Base-by-base conservation (phyloP, 2,329 filamentous ascomycete species). In the Cladorrhinum sp. region DNA sequence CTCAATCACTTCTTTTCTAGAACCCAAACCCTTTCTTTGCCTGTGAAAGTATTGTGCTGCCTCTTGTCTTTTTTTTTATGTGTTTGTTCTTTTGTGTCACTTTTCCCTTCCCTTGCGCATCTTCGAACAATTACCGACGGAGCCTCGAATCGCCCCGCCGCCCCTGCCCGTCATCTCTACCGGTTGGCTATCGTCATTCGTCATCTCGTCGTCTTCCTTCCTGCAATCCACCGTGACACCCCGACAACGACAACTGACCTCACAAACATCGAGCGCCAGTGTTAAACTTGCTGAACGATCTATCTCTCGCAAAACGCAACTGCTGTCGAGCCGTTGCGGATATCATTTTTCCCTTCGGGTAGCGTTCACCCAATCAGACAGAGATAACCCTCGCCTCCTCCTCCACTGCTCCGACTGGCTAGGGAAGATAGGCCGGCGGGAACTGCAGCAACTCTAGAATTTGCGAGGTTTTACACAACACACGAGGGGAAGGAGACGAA, bases 161-260 rank as follows among this genome's bases (percentile, higher is more conserved):
- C 52, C 53, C 32, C 53, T 32, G 24, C 38, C 38, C 20, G 18
- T 55, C 38, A 45, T 55, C 53, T 32, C 24, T 27, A 23, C 53
- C 53, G 52, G 27, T 32, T 49, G 52, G 50, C 55, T 45, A 55
- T 56, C 55, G 52, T 61, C 60, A 59, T 60, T 60, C 56, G 58
- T 60, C 41, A 56, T 55, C 58, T 61, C 55, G 50, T 45, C 59
- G 36, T 48, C 54, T 22, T 49, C 45, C 49, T 52, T 49, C 57
- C 58, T 53, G 61, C 27, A 54, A 54, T 58, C 57, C 56, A 61
- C 32, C 63, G 58, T 60, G 53, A 60, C 61, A 60, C 58, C 23
- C 61, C 56, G 16, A 53, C 51, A 32, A 32, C 27, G 27, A 32
- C 27, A 32, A 32, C n/a, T n/a, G n/a, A 12, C 27, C 27, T 6